Percentiles rank a stretch among this genome's conserved stretches.
Conservation (phyloP, 2,329 filamentous ascomycete species). For the Ophiocordyceps sinensis region DNA sequence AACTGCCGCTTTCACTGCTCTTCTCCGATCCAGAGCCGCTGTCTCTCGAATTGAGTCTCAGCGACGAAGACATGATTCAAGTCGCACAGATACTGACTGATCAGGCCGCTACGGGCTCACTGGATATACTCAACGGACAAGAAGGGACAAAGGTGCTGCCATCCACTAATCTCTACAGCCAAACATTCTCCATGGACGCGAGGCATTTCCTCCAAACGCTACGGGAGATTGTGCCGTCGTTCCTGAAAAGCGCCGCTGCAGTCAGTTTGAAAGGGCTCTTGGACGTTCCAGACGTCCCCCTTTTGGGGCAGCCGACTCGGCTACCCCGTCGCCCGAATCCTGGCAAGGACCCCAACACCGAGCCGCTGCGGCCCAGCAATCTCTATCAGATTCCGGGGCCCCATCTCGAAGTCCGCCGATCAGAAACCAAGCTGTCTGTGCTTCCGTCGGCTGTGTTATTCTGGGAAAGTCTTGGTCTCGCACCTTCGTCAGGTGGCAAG, state of each 20-base stretch:
- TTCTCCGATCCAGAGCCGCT: slow-evolving; percentile 46
- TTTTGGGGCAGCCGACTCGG: slow-evolving; percentile 35
- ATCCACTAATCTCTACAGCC: slow-evolving; percentile 19
- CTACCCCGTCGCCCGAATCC: slow-evolving; percentile 33
- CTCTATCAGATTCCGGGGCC: slow-evolving; percentile 52
- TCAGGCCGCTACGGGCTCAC: slow-evolving; percentile 43
- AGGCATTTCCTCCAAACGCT: slow-evolving; percentile 35
- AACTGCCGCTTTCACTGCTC: slow-evolving; percentile 36
- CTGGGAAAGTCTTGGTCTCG: slow-evolving; percentile 69
- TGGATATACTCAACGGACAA: slow-evolving; percentile 18
- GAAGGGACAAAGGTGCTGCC: slow-evolving; percentile 6
- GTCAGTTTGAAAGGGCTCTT: slow-evolving; percentile 31
- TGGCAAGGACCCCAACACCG: slow-evolving; percentile 24
- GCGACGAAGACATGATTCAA: slow-evolving; percentile 48
- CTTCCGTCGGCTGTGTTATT: slow-evolving; percentile 62
- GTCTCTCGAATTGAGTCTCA: slow-evolving; percentile 26
- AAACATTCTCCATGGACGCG: slow-evolving; percentile 26
- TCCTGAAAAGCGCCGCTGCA: slow-evolving; percentile 24
- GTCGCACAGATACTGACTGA: slow-evolving; percentile 59
- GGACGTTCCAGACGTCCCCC: slow-evolving; percentile 42
- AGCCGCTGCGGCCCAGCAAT: slow-evolving; percentile 34
- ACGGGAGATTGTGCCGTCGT: slow-evolving; percentile 27
- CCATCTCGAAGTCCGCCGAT: slow-evolving; percentile 57
- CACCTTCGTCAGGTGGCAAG: slow-evolving; percentile 56
- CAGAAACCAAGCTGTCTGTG: slow-evolving; percentile 55